These are phyloP conservation scores for Logfia minima DNA, from an alignment of 129 eudicot species.

Conservation along the genomic window DNA sequence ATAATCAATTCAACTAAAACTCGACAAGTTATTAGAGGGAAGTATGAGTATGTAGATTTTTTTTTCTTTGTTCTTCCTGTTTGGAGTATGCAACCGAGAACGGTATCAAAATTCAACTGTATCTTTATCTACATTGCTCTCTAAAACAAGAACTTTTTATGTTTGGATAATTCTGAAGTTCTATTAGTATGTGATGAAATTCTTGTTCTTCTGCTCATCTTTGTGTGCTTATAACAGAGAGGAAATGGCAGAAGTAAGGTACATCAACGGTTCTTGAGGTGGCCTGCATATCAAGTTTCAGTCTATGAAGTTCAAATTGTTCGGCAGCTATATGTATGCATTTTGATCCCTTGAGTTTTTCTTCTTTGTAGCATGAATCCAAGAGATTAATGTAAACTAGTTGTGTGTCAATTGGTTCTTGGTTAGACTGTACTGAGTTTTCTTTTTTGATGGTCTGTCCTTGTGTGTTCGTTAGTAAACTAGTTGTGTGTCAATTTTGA, in stretches of 20 bases:
- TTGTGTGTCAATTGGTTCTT: too few species aligned
- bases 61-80: neutral
- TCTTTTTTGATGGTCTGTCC: neutral
- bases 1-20: too few species aligned
- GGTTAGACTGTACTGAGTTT: neutral
- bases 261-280: neutral
- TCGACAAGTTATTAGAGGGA: neutral
- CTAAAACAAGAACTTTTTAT: neutral
- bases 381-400: neutral
- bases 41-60: neutral
- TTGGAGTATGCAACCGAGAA: neutral
- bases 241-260: conserved; percentile 31
- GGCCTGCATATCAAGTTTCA: neutral
- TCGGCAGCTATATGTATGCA: neutral
- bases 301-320: neutral
- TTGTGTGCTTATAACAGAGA: conserved; percentile 42
- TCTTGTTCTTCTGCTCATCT: conserved; percentile 2
- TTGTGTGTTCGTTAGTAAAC: conserved; percentile 10
- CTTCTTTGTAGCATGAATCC: neutral
- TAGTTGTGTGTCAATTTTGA: conserved; percentile 22
- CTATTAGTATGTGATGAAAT: neutral
- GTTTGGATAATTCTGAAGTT: neutral
- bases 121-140: neutral
- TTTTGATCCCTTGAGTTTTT: neutral
- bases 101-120: neutral